Evolutionary conservation across 1,139 yeast genomes (phyloP).

Genomic region (Diutina siamensis): DNA sequence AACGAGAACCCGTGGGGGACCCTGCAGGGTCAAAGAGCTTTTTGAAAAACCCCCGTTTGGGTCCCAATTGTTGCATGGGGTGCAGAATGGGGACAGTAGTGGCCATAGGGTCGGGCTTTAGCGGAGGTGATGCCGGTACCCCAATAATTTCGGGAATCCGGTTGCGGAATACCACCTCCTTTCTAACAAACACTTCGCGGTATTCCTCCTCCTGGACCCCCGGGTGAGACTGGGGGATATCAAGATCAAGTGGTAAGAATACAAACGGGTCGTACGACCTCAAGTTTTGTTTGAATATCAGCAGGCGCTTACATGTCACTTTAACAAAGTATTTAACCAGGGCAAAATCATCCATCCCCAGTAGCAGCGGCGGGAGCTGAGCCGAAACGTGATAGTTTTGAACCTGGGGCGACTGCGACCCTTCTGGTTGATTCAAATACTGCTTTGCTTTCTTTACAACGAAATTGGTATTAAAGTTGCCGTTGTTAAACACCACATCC

Average conservation of each 20-base stretch:
- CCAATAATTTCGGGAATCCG: slow-evolving; percentile 36
- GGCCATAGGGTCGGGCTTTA: too few relatives aligned
- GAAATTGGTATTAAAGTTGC: slow-evolving; percentile 17
- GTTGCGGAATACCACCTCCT: slow-evolving; percentile 25
- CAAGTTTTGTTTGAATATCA: slow-evolving; percentile 38
- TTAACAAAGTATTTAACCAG: slow-evolving; percentile 42
- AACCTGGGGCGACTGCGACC: not conserved
- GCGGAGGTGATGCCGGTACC: slow-evolving; percentile 10
- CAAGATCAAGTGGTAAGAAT: slow-evolving; percentile 41
- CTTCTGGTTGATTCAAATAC: slow-evolving; percentile 1
- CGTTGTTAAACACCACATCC: slow-evolving; percentile 25
- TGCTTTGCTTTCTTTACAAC: slow-evolving; percentile 10
- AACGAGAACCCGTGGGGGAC: not conserved
- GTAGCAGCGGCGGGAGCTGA: slow-evolving; percentile 47
- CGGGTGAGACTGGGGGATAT: slow-evolving; percentile 15
- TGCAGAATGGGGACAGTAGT: not conserved
- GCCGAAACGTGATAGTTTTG: slow-evolving; percentile 26
- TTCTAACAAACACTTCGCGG: slow-evolving; percentile 29
- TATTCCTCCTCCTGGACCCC: slow-evolving; percentile 16
- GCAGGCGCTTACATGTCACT: slow-evolving; percentile 47
- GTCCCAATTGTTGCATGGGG: not conserved
- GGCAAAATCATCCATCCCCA: slow-evolving; percentile 36
- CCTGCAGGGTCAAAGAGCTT: not conserved
- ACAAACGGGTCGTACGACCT: slow-evolving; percentile 39
- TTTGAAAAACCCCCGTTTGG: not conserved